A percentile compares a stretch with the other conserved stretches of the same genome.
Conservation (phyloP, 257 asterid genomes). For the Cinchona pubescens region DNA sequence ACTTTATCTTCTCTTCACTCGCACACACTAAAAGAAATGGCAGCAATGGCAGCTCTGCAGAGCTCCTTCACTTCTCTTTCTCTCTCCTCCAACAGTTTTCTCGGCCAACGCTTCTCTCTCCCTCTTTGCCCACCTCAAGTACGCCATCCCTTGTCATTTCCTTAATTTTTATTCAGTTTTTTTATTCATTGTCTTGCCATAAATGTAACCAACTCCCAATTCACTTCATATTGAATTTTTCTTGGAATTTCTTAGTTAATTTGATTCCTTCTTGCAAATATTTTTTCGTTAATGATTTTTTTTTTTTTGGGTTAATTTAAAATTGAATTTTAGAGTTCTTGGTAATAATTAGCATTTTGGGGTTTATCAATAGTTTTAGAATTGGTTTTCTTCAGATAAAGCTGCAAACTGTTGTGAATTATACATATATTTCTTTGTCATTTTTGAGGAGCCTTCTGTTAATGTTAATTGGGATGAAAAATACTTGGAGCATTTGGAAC, state of each 20-base stretch:
- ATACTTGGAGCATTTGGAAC: not conserved
- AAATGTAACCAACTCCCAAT: not conserved
- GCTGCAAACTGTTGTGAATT: not conserved
- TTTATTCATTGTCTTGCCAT: no score
- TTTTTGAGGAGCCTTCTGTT: not conserved
- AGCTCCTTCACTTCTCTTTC: slow-evolving; percentile 67
- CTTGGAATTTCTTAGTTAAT: not conserved
- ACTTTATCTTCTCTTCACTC: no score
- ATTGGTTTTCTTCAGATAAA: not conserved
- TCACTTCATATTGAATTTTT: not conserved
- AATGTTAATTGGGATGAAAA: not conserved
- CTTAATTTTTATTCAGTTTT: not conserved
- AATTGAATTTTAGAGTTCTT: no score
- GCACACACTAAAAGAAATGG: slow-evolving; percentile 36
- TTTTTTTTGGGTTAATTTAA: no score
- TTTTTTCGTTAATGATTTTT: no score
- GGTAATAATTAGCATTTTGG: not conserved
- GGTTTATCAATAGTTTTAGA: not conserved
- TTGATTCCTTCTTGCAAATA: not conserved
- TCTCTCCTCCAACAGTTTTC: slow-evolving; percentile 60
- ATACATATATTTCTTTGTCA: not conserved
- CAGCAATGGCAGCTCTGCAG: slow-evolving; percentile 64
- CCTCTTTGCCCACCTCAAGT: slow-evolving; percentile 54
- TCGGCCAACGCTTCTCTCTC: slow-evolving; percentile 62
- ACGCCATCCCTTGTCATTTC: slow-evolving; percentile 8